Conservation (phyloP, 1,139 yeast genomes). For the Saccharomyces hybrid region DNA sequence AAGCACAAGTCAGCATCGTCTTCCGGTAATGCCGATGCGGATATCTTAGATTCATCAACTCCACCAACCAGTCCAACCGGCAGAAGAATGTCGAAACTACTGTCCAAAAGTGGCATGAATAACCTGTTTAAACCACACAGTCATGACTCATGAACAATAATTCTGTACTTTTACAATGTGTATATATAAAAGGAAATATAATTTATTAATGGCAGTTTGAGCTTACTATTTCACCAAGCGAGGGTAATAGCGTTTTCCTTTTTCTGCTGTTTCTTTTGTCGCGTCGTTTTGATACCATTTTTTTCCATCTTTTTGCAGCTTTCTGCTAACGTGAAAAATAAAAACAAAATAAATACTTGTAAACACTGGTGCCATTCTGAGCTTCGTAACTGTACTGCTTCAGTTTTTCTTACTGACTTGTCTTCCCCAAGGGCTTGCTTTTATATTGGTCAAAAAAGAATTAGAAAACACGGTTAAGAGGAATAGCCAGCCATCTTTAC, state of each 20-base stretch:
- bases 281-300: background rate
- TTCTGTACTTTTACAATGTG: background rate
- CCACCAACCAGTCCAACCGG: conserved; percentile 13
- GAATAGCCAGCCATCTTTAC: background rate
- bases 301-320: background rate
- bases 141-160: conserved; percentile 14
- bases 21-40: conserved; percentile 8
- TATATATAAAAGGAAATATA: background rate
- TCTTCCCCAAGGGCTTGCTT: background rate
- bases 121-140: conserved; percentile 23
- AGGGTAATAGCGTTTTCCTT: background rate
- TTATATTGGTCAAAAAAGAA: background rate
- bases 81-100: conserved; percentile 23
- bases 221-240: background rate
- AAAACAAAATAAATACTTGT: background rate
- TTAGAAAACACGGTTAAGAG: background rate
- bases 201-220: background rate
- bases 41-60: conserved; percentile 3
- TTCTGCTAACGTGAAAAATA: background rate
- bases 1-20: conserved; percentile 9
- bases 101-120: conserved; percentile 26
- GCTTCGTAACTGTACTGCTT: background rate
- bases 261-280: background rate
- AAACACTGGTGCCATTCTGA: background rate
- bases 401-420: background rate